phyloP scores from a whole-genome alignment of 2,329 filamentous ascomycete species.

The Penicillium sp. region DNA sequence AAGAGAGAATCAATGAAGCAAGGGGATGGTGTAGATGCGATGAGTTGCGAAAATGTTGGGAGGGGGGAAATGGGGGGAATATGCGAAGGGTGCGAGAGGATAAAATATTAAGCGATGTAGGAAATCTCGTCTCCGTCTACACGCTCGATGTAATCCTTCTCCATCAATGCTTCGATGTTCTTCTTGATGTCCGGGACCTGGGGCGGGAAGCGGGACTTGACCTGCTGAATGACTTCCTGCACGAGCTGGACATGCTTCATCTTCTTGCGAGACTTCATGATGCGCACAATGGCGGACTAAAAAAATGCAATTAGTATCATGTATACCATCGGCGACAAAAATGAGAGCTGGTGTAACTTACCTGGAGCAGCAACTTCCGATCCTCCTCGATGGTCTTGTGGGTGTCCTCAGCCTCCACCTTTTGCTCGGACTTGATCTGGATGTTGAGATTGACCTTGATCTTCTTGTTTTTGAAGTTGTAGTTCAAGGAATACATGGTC shows the following conservation, averaged over 20 bases:
- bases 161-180: constrained; percentile 96
- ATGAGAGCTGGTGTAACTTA: constrained; percentile 53
- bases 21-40: constrained; percentile 1
- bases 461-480: constrained; percentile 98
- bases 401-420: constrained; percentile 93
- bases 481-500: constrained; percentile 81
- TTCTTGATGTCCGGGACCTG: constrained; percentile 98
- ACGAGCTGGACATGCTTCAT: constrained; percentile 98
- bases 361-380: constrained; percentile 92
- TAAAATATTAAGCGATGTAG: constrained; percentile 73
- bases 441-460: constrained; percentile 96
- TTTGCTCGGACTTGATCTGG: constrained; percentile 90
- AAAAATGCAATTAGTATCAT: constrained; percentile 5
- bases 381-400: constrained; percentile 99
- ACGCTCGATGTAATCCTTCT: constrained; percentile 98
- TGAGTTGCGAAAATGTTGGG: constrained; percentile 4
- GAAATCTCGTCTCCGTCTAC: constrained; percentile 92
- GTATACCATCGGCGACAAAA: background rate
- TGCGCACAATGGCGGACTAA: constrained; percentile 95
- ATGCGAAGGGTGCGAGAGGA: constrained; percentile 9
- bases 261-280: constrained; percentile 99
- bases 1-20: constrained; percentile 1
- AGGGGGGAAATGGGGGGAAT: constrained; percentile 10
- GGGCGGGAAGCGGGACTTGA: constrained; percentile 87
- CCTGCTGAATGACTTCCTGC: constrained; percentile 92